Evolutionary conservation across 441 rosid species (phyloP).

Genomic region (Theobroma grandiflorum): DNA sequence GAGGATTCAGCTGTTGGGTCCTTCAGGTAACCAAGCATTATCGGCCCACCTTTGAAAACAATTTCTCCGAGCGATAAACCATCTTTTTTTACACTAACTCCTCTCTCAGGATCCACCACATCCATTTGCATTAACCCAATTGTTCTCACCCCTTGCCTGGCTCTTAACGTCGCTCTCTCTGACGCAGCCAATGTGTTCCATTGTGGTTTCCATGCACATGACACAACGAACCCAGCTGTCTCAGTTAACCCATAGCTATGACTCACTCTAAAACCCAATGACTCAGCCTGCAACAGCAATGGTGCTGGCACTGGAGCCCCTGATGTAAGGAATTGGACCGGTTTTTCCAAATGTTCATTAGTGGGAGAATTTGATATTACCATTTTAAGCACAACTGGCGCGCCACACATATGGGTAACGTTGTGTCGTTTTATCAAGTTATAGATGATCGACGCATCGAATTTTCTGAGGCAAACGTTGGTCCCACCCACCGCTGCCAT

Average conservation of each 20-base stretch:
- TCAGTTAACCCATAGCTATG: conserved; percentile 67
- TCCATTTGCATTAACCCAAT: conserved; percentile 39
- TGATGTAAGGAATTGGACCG: conserved; percentile 45
- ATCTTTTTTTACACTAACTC: conserved; percentile 46
- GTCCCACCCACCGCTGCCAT: conserved; percentile 61
- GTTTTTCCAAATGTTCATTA: conserved; percentile 34
- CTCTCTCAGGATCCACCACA: conserved; percentile 46
- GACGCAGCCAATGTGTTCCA: conserved; percentile 45
- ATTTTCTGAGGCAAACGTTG: conserved; percentile 48
- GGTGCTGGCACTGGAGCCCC: conserved; percentile 64
- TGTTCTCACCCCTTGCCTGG: conserved; percentile 52
- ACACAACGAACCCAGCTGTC: conserved; percentile 45
- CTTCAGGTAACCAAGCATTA: conserved; percentile 56
- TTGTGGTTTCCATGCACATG: conserved; percentile 57
- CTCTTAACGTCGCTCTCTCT: conserved; percentile 52
- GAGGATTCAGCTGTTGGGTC: conserved; percentile 40
- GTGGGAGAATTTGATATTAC: conserved; percentile 30
- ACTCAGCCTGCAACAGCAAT: conserved; percentile 46
- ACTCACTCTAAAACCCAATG: conserved; percentile 52
- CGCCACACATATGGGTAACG: conserved; percentile 66
- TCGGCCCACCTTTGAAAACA: conserved; percentile 43
- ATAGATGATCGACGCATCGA: conserved; percentile 39
- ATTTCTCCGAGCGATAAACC: conserved; percentile 55
- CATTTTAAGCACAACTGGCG: conserved; percentile 65
- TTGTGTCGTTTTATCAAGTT: conserved; percentile 40